Base-by-base conservation (phyloP, 495 filamentous ascomycete genomes). In the Neurospora sp. region DNA sequence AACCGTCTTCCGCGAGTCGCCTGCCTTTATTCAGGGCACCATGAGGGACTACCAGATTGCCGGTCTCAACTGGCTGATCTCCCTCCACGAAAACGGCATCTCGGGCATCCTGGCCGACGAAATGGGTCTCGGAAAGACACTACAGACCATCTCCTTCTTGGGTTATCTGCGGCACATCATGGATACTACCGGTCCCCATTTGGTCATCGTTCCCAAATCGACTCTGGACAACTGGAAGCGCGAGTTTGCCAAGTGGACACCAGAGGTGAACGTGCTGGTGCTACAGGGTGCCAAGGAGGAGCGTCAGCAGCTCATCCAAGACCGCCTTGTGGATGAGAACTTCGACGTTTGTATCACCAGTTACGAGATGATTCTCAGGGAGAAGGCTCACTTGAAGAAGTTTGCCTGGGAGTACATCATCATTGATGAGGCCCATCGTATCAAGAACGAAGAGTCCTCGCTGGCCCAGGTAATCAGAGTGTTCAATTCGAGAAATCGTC, bases 391-490 rank as follows among this genome's bases (percentile, higher is more conserved):
- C 77, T 82, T 99, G 65, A 96, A 96, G 84, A 98, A 98, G 81
- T 96, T 98, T 78, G 94, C 96, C 0, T 99, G 96, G 96, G 96
- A 99, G 80, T 99, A 99, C 80, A 98, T 99, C 81, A 97, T 99
- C 80, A 97, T 99, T 71, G 96, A 99, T 78, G 96, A 99, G 79
- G 96, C 96, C 5, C 96, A 99, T 80, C 93, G 96, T 27, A 98
- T 99, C 85, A 99, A 99, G 83, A 99, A 99, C 81, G 96, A 99
- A 80, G 93, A 97, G 80, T 99, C 96, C 0, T 96, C 96, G 3
- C 86, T 99, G 5, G 94, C 96, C 2, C 96, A 99, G 76, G 96
- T 98, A 71, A 97, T 99, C 74, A 93, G 96, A 72, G 83, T 98
- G 39, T 98, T 99, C 86, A 94, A 95, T 82, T 99, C 96, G 8